Percentiles rank a stretch among this genome's conserved stretches.
Conservation (phyloP, 148 eudicot genomes). For the Vaccinium darrowii region DNA sequence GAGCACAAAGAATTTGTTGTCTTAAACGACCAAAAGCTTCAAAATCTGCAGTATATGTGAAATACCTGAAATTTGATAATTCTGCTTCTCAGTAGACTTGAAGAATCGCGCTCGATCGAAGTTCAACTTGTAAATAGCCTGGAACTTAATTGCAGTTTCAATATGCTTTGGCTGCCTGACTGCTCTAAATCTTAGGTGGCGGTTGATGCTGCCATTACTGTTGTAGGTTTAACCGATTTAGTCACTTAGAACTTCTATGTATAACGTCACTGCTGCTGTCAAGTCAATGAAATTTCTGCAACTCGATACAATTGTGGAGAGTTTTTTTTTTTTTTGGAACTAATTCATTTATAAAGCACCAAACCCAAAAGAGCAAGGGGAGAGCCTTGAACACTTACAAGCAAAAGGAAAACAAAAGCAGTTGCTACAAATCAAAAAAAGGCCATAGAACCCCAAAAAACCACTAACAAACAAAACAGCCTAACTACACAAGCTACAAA, state of each 20-base stretch:
- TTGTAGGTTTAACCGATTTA: neutral
- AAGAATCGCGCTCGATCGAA: neutral
- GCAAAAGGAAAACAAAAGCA: no score
- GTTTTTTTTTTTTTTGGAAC: no score
- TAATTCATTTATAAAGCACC: no score
- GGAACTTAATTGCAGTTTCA: slow-evolving; percentile 1
- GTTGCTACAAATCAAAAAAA: no score
- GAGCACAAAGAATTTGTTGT: neutral
- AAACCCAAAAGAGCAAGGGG: no score
- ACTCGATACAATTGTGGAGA: neutral
- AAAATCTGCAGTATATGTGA: neutral
- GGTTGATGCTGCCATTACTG: neutral
- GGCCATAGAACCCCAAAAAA: no score
- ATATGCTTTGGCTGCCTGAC: slow-evolving; percentile 9
- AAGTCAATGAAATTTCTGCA: neutral
- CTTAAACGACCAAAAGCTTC: neutral
- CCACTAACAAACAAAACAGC: no score
- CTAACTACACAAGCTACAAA: no score
- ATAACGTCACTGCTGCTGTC: neutral
- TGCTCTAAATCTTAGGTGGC: neutral
- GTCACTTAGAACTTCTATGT: neutral
- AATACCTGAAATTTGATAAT: neutral
- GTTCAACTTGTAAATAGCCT: slow-evolving; percentile 19
- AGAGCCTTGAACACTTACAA: no score
- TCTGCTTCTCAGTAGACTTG: neutral